These are phyloP conservation scores for Saccharomycopsis oosterbeekiorum DNA, from an alignment of 805 yeast species.

Conservation along the genomic window DNA sequence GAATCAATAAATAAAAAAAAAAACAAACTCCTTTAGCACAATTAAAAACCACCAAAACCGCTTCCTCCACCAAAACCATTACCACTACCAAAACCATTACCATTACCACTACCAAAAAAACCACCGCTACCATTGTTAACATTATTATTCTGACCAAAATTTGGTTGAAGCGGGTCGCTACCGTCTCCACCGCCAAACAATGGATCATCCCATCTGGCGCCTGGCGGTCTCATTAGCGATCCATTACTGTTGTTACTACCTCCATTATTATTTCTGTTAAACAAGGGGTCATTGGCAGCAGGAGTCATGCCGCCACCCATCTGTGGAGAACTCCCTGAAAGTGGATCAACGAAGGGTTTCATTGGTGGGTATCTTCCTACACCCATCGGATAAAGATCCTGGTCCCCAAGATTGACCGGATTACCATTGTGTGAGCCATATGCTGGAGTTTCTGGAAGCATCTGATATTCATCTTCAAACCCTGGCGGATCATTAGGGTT, in stretches of 20 bases:
- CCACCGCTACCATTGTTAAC: not conserved
- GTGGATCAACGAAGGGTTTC: conserved; percentile 23
- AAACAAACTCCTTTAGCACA: no score
- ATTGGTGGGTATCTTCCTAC: conserved; percentile 24
- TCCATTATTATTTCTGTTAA: conserved; percentile 16
- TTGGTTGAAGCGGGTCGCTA: conserved; percentile 7
- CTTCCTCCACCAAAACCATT: conserved; percentile 20
- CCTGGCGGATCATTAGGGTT: conserved; percentile 29
- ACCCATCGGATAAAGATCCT: conserved; percentile 28
- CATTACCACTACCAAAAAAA: conserved; percentile 21
- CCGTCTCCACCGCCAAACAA: conserved; percentile 12
- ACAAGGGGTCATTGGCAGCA: conserved; percentile 23
- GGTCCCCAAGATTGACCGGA: conserved; percentile 22
- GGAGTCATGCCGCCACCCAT: conserved; percentile 28
- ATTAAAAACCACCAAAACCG: conserved; percentile 13
- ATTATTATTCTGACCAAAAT: conserved; percentile 3
- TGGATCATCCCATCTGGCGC: conserved; percentile 33
- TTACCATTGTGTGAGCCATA: not conserved
- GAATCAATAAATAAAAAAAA: no score
- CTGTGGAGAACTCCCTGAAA: conserved; percentile 16
- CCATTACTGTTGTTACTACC: conserved; percentile 8
- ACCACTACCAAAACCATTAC: conserved; percentile 19
- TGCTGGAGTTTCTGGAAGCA: conserved; percentile 13
- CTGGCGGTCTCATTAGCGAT: conserved; percentile 26
- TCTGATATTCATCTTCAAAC: conserved; percentile 28